Evolutionary conservation across 2,329 filamentous ascomycete species (phyloP), one percentile per base, ranked within the genome.

Genomic region (Paecilomyces dactylethromorphus): DNA sequence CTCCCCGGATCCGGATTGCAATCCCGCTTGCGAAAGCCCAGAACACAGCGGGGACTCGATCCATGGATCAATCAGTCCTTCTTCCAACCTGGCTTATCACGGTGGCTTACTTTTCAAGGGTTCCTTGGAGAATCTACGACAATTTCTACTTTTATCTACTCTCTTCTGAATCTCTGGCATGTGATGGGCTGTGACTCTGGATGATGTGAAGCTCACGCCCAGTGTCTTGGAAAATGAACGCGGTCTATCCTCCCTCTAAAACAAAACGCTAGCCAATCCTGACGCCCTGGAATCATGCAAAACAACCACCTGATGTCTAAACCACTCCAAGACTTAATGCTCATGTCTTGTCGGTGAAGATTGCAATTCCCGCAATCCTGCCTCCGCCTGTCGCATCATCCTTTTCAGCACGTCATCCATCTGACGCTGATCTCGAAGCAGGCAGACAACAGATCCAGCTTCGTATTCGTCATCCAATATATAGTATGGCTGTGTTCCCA

Each of bases 401-500:
- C 66, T 68, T 54, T 66, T 60, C 39, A 74, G 60, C 56, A 71
- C 26, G 6, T 57, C 57, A 31, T 71, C 68, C 68, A 71, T 69
- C 56, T 62, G 58, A 21, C 65, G 55, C 33, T 59, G 62, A 57
- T 73, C 63, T 39, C 68, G 70, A 57, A 74, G 57, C 13, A 63
- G 59, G 13, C 63, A 59, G 58, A 73, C 61, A 62, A 74, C 71
- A 62, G 71, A 74, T 65, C 64, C 67, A 61, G 71, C 71, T 59
- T 74, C 71, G 55, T 73, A 73, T 52, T 71, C 69, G 57, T 64
- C 64, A 31, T 70, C 67, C 54, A 72, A 59, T 50, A 73, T 70
- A 67, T 68, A 71, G 64, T 74, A 73, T 55, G 66, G 65, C 57
- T 73, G 70, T 55, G 62, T 67, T 31, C 65, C 65, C 62, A 64